Base-by-base conservation (phyloP, 768 basidiomycete species). In the Suillus lakei region DNA sequence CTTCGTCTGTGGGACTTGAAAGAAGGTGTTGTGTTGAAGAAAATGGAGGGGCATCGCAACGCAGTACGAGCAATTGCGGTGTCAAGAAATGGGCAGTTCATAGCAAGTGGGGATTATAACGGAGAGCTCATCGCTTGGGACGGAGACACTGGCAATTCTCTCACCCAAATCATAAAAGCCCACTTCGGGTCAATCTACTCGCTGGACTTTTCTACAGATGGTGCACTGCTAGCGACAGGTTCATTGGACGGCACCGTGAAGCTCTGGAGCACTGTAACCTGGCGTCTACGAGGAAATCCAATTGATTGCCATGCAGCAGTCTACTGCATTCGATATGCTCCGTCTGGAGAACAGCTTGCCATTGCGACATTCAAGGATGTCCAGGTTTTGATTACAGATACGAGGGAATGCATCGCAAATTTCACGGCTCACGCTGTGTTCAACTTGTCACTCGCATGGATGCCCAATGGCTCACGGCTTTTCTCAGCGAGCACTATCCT, bases 131-230 rank as follows among this genome's bases (percentile, higher is more conserved):
- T 56, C 15, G 23, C 23, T 9, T 56, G 55, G 55, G 7, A 56
- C 15, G 5, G 36, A 8, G 8, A 56, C 15, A 32, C 51, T 21
- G 34, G 36, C 3, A 16, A 5, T 16, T 16, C n/a, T 38, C 55
- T 56, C n/a, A 56, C 36, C n/a, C 34, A 56, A 56, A 9, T 23
- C 34, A 56, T 56, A n/a, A 56, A 56, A 56, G n/a, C 23, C 36
- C 55, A 56, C 36, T 23, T 23, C 30, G 30, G 53, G 21, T 32
- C 30, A 1, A 54, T 56, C 55, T 23, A 36, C 36, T 56, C 36
- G 34, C 36, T 26, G 15, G 55, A 38, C 36, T 56, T 56, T 26
- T 56, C 55, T 16, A 8, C 36, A 9, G 55, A 56, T 38, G 15
- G n/a, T 23, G 8, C 15, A 36, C 23, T 38, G 15, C 36, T 56